Conservation (phyloP, 306 rosid genomes). For the Quercus engelmannii region DNA sequence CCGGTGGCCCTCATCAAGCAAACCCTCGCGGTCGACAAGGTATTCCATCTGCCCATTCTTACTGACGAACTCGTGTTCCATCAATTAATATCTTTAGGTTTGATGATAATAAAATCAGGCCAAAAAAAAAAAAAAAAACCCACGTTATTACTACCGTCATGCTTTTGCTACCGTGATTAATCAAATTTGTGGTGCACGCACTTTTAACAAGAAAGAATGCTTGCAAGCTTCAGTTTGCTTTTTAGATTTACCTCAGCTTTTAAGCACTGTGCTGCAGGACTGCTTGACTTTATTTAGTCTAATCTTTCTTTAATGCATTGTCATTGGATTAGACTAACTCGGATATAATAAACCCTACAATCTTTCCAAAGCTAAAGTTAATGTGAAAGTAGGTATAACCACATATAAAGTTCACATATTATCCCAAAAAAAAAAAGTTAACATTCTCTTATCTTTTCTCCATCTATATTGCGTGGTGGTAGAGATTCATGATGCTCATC, state of each 20-base stretch:
- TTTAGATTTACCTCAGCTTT: background rate
- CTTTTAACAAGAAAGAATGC: background rate
- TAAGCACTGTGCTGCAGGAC: background rate
- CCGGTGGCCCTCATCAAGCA: too few relatives aligned
- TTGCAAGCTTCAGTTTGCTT: background rate
- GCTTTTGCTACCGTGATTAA: background rate
- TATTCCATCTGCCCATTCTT: too few relatives aligned
- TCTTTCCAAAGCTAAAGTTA: conserved; percentile 35
- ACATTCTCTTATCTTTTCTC: conserved; percentile 19
- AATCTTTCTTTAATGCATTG: background rate
- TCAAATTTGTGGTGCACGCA: background rate
- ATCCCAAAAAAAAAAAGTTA: background rate
- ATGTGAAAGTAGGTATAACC: conserved; percentile 39
- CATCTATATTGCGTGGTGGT: conserved; percentile 45
- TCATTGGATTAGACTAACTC: conserved; percentile 51
- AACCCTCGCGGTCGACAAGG: too few relatives aligned
- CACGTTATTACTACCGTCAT: background rate
- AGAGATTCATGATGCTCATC: conserved; percentile 65
- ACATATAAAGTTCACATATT: background rate
- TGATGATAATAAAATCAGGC: too few relatives aligned
- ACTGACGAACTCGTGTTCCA: too few relatives aligned
- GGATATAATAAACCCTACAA: conserved; percentile 22
- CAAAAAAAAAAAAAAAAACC: too few relatives aligned
- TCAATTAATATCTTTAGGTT: too few relatives aligned
- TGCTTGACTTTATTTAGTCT: background rate